A percentile compares a stretch with the other conserved stretches of the same genome.
Evolutionary conservation across 1,284 basidiomycete species (phyloP).

Genomic region (Puccinia triticina): DNA sequence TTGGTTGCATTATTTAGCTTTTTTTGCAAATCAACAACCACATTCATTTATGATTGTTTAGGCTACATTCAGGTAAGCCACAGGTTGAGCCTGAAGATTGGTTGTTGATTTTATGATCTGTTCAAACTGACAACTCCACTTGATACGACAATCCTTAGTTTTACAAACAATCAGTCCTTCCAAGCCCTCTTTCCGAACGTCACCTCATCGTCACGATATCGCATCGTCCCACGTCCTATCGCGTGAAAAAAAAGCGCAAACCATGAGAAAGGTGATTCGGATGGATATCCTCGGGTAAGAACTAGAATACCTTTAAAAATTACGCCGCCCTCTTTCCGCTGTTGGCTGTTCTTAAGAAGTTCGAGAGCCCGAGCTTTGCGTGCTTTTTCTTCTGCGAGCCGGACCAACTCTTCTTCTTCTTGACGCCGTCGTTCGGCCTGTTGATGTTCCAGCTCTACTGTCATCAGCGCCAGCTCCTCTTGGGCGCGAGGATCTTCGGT

Average conservation of each 20-base stretch:
- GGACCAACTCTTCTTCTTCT: conserved; percentile 19
- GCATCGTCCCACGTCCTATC: conserved; percentile 42
- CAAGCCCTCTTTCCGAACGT: conserved; percentile 40
- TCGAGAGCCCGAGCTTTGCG: conserved; percentile 43
- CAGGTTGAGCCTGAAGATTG: no score
- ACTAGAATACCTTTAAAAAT: conserved; percentile 34
- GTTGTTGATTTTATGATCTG: no score
- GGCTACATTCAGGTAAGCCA: no score
- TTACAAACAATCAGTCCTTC: conserved; percentile 9
- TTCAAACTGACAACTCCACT: no score
- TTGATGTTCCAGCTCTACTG: conserved; percentile 40
- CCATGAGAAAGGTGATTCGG: not conserved
- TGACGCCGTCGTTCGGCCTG: conserved; percentile 25
- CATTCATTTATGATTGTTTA: no score
- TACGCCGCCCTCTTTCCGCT: conserved; percentile 31
- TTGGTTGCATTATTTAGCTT: no score
- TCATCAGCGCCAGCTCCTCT: conserved; percentile 29
- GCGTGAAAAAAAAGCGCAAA: not conserved
- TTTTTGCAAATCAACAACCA: no score
- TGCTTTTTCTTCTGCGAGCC: conserved; percentile 32
- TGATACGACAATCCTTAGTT: not conserved
- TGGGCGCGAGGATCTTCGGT: not conserved
- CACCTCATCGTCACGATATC: conserved; percentile 40
- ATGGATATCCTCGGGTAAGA: not conserved
- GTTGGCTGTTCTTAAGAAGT: conserved; percentile 31